Base-by-base conservation (phyloP, 2,329 filamentous ascomycete genomes). In the Trichoderma harzianum region DNA sequence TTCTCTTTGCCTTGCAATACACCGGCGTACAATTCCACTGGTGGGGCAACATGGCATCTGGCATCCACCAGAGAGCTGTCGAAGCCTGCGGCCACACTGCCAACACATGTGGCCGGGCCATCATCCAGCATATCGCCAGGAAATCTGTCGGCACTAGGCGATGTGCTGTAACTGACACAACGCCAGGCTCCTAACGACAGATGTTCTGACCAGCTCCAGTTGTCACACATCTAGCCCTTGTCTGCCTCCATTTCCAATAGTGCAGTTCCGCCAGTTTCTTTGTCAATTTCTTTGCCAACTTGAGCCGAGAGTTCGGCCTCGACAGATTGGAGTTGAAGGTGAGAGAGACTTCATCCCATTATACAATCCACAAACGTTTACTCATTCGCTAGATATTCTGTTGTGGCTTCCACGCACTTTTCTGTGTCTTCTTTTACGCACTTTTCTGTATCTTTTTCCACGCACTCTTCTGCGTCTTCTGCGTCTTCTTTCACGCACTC, bases 1-100 rank as follows among this genome's bases (percentile, higher is more conserved):
- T 88, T 74, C 86, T 88, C 81, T 88, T 88, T 75, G 80, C 83
- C 16, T 77, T 88, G 16, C 82, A 86, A 74, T 85, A 82, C 74
- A 80, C 81, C n/a, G 80, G 79, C 6, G 78, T 82, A 5, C 76
- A 81, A 26, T 75, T 87, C 58, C 74, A 82, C 10, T 87, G 85
- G 85, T 87, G 85, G 85, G 85, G 85, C 39, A 87, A 86, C 74
- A 78, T 75, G 21, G 79, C 83, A 14, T 78, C 81, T 4, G 78
- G 79, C n/a, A 74, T 80, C 34, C 34, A 36, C 34, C 34, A 36
- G 34, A 36, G 34, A 36, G 34, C 34, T 36, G 34, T 36, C 14
- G 2, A 16, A 36, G 34, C 34, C 34, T 36, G 34, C 34, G 34
- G 34, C 34, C 14, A 7, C 34, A 36, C 34, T 16, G 16, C 34